phyloP scores from a whole-genome alignment of 2,329 filamentous ascomycete genomes.

The Acrodontium crateriforme region DNA sequence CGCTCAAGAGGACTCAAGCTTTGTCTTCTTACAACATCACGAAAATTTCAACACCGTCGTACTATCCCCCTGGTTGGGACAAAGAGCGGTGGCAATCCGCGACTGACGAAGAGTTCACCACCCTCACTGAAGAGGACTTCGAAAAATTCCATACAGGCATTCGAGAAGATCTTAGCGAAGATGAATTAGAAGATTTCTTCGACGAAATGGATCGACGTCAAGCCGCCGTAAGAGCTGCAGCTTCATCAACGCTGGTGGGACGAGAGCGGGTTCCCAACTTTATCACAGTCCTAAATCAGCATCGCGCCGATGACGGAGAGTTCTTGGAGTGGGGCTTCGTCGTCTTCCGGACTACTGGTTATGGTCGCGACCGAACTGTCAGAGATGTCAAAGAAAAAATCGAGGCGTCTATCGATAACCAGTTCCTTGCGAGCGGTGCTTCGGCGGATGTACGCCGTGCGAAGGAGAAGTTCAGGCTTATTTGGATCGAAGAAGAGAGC shows the following conservation, averaged over 20 bases:
- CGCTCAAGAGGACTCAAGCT: too few relatives aligned
- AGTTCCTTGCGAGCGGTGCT: not conserved
- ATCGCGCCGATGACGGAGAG: not conserved
- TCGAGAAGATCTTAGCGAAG: not conserved
- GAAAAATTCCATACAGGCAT: not conserved
- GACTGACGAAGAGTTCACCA: not conserved
- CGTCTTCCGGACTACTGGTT: not conserved
- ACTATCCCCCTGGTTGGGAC: not conserved
- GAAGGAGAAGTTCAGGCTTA: not conserved
- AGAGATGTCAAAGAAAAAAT: not conserved
- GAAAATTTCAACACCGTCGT: not conserved
- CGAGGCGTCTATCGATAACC: not conserved
- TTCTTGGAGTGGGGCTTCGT: not conserved
- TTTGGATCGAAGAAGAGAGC: not conserved
- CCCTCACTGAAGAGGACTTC: not conserved
- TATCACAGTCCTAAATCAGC: not conserved
- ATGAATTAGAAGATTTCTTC: not conserved
- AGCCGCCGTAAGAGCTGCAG: not conserved
- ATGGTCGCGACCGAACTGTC: not conserved
- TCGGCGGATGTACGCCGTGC: not conserved
- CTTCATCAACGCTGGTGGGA: too few relatives aligned
- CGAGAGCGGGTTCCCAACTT: not conserved
- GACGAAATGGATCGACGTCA: not conserved
- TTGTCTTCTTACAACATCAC: too few relatives aligned
- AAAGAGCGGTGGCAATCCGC: not conserved